These are phyloP conservation scores for Dioscorea zingiberensis DNA, from an alignment of 106 monocot genomes.

Conservation along the genomic window DNA sequence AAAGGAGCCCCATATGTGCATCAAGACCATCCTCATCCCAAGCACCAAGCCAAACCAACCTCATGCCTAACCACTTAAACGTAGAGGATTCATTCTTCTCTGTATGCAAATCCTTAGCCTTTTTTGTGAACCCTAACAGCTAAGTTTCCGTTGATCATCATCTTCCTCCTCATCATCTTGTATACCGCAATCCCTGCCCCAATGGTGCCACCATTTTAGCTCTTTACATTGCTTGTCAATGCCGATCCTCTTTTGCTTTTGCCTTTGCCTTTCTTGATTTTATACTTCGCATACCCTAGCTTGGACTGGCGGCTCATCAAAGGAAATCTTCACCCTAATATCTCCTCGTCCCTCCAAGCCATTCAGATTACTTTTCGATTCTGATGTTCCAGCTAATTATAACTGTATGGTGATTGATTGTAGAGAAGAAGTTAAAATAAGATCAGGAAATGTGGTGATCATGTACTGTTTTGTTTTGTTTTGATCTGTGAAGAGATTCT, in stretches of 20 bases:
- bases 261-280: slow-evolving; percentile 47
- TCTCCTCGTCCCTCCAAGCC: no score
- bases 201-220: slow-evolving; percentile 32
- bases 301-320: slow-evolving; percentile 63
- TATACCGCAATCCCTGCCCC: slow-evolving; percentile 59
- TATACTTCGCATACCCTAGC: slow-evolving; percentile 62
- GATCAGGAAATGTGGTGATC: no score
- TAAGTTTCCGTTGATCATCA: slow-evolving; percentile 48
- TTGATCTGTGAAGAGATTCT: no score
- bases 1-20: background rate
- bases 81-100: slow-evolving; percentile 19
- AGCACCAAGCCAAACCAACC: background rate
- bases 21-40: background rate
- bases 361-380: no score
- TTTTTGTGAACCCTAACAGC: slow-evolving; percentile 44
- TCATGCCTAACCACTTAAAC: slow-evolving; percentile 12
- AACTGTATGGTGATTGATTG: no score
- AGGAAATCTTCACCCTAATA: slow-evolving; percentile 41
- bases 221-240: slow-evolving; percentile 41
- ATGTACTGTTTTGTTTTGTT: no score
- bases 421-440: no score
- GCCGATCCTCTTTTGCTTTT: slow-evolving; percentile 45
- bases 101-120: slow-evolving; percentile 25
- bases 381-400: no score
- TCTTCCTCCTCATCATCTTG: slow-evolving; percentile 46